Percentiles rank a stretch among this genome's conserved stretches.
Evolutionary conservation across 768 basidiomycete genomes (phyloP).

Genomic region (Pholiota microspora): DNA sequence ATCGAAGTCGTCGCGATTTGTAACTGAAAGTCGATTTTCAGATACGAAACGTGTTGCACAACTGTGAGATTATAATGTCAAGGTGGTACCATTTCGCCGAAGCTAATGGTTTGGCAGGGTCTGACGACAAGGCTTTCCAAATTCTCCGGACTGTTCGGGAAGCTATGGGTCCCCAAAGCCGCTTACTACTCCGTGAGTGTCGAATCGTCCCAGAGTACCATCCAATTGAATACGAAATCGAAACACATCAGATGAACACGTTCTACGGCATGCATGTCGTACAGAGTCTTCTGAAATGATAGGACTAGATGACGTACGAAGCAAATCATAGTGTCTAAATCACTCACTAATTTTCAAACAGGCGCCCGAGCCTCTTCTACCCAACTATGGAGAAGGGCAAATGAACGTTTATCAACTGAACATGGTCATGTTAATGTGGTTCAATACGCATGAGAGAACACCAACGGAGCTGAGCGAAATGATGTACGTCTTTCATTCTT

Average conservation of each 20-base stretch:
- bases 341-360: background rate
- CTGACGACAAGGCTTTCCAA: conserved; percentile 25
- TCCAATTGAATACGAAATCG: too few relatives aligned
- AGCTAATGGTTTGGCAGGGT: conserved; percentile 23
- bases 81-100: background rate
- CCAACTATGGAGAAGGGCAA: conserved; percentile 7
- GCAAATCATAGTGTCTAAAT: background rate
- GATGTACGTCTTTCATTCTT: background rate
- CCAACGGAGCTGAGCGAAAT: conserved; percentile 2
- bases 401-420: conserved; percentile 6
- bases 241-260: conserved; percentile 17
- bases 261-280: conserved; percentile 10
- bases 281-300: conserved; percentile 16
- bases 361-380: conserved; percentile 7
- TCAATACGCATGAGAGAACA: conserved; percentile 8
- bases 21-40: conserved; percentile 1
- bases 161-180: conserved; percentile 31
- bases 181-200: conserved; percentile 33
- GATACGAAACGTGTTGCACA: conserved; percentile 27
- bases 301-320: conserved; percentile 10
- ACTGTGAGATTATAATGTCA: conserved; percentile 3
- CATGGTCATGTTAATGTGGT: conserved; percentile 9
- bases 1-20: background rate
- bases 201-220: too few relatives aligned
- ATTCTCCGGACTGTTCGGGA: conserved; percentile 32